Evolutionary conservation across 1,284 basidiomycete species (phyloP).

Genomic region (Ustilago lituana): DNA sequence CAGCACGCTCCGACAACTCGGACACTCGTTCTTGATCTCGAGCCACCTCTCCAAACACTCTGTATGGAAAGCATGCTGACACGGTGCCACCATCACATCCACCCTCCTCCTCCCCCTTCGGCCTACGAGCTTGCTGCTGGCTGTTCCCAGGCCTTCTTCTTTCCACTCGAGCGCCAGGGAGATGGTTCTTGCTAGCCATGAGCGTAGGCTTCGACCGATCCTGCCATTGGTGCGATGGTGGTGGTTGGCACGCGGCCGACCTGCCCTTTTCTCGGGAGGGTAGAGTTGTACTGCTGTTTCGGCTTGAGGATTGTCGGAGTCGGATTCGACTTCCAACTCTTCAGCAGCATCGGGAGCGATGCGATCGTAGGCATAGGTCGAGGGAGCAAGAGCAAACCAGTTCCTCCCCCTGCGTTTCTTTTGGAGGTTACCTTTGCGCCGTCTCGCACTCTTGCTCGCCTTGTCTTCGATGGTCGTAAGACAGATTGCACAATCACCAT

Average conservation of each 20-base stretch:
- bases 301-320: not conserved
- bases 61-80: conserved; percentile 43
- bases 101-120: conserved; percentile 17
- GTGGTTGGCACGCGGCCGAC: not conserved
- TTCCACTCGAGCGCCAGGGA: conserved; percentile 7
- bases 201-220: not conserved
- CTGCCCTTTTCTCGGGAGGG: conserved; percentile 8
- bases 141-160: conserved; percentile 7
- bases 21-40: conserved; percentile 47
- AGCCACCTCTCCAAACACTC: conserved; percentile 44
- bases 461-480: conserved; percentile 24
- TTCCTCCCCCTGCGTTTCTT: not conserved
- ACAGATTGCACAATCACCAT: conserved; percentile 41
- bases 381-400: not conserved
- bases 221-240: not conserved
- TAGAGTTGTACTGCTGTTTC: not conserved
- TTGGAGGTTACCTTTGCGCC: not conserved
- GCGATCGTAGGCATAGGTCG: conserved; percentile 7
- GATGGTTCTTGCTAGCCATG: conserved; percentile 1
- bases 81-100: conserved; percentile 47
- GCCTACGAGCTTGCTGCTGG: too few species aligned
- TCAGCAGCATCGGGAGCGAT: conserved; percentile 16
- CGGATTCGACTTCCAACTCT: conserved; percentile 12
- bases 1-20: conserved; percentile 34
- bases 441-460: not conserved